Evolutionary conservation across 1,284 basidiomycete species (phyloP).

Genomic region (Lignosus rhinocerotis): DNA sequence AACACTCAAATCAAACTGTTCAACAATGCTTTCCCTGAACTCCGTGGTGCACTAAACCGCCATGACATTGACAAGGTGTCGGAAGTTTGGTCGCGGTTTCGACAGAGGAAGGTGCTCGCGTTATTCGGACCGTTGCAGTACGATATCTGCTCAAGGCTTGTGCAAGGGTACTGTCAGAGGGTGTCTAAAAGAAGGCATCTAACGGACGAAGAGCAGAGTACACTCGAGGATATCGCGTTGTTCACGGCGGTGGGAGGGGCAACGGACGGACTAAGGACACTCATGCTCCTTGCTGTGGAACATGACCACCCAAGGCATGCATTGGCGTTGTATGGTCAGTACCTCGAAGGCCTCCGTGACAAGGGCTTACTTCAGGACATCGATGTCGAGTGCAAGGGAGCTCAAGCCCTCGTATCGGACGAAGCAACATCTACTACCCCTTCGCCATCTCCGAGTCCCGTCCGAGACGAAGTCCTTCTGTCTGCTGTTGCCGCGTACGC

Average conservation of each 20-base stretch:
- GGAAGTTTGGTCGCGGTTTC: constrained; percentile 46
- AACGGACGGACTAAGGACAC: constrained; percentile 47
- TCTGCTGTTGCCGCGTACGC: constrained; percentile 60
- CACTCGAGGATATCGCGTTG: constrained; percentile 50
- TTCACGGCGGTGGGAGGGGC: constrained; percentile 43
- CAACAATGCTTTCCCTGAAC: constrained; percentile 16
- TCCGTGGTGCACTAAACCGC: constrained; percentile 16
- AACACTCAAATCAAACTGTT: constrained; percentile 18
- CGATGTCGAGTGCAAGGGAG: background rate
- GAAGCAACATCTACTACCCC: background rate
- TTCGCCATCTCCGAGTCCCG: background rate
- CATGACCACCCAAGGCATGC: constrained; percentile 42
- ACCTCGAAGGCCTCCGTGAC: constrained; percentile 23
- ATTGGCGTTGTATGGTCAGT: constrained; percentile 49
- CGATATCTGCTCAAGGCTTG: constrained; percentile 38
- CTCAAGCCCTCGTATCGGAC: constrained; percentile 13
- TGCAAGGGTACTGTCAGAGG: constrained; percentile 35
- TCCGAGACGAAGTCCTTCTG: constrained; percentile 44
- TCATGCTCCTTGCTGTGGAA: constrained; percentile 50
- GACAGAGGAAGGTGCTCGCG: constrained; percentile 42
- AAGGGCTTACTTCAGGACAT: constrained; percentile 4
- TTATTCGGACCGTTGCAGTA: constrained; percentile 45
- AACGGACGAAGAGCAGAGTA: constrained; percentile 31
- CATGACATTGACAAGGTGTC: constrained; percentile 28
- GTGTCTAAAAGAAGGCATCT: constrained; percentile 16